phyloP scores from a whole-genome alignment of 345 rosid species.

The Schrenkiella parvula region DNA sequence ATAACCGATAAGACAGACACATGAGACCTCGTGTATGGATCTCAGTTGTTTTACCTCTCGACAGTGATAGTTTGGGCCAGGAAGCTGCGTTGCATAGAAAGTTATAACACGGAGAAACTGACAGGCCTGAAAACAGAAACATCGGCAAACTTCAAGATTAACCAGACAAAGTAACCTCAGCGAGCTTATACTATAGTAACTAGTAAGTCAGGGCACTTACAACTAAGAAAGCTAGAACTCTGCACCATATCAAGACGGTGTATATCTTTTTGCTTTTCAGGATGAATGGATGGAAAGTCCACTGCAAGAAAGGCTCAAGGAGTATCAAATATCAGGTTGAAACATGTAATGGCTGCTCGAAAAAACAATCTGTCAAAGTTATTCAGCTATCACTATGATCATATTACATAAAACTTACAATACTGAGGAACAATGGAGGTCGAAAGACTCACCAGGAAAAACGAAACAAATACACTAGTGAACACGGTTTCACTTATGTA shows the following conservation, averaged over 20 bases:
- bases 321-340: background rate
- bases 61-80: conserved; percentile 97
- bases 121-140: conserved; percentile 55
- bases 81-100: conserved; percentile 96
- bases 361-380: background rate
- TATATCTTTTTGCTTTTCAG: conserved; percentile 93
- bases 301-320: conserved; percentile 49
- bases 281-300: conserved; percentile 98
- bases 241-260: conserved; percentile 96
- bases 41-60: conserved; percentile 60
- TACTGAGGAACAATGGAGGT: background rate
- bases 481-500: conserved; percentile 88
- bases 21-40: background rate
- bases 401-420: background rate
- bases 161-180: background rate
- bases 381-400: background rate
- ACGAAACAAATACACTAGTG: conserved; percentile 59
- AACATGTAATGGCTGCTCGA: background rate
- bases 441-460: conserved; percentile 60
- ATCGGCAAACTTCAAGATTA: background rate
- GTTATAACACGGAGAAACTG: conserved; percentile 84
- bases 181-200: background rate
- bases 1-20: background rate
- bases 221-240: conserved; percentile 90
- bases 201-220: conserved; percentile 51